A percentile compares a stretch with the other conserved stretches of the same genome.
Evolutionary conservation across 2,329 filamentous ascomycete species (phyloP).

Genomic region (Alternaria conjuncta): DNA sequence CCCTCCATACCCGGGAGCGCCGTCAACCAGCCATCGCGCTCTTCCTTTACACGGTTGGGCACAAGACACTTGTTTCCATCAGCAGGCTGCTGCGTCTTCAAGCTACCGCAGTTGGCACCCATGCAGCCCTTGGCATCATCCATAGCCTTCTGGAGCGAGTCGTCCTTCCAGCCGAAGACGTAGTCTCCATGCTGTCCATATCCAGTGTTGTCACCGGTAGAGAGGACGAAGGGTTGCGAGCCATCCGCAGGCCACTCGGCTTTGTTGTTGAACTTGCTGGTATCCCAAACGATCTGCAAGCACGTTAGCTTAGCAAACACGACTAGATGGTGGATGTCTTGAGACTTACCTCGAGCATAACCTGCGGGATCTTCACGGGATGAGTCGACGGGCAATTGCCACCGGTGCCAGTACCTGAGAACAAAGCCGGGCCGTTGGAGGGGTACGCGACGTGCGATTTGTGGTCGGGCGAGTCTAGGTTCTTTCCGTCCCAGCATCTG

Average conservation of each 20-base stretch:
- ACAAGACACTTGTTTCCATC: slow-evolving; percentile 32
- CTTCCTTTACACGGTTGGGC: slow-evolving; percentile 30
- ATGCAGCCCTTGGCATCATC: slow-evolving; percentile 37
- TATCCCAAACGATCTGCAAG: slow-evolving; percentile 52
- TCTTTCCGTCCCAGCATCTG: slow-evolving; percentile 58
- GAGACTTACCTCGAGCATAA: slow-evolving; percentile 50
- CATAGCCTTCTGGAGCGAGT: slow-evolving; percentile 41
- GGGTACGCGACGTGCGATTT: slow-evolving; percentile 59
- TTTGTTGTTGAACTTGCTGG: slow-evolving; percentile 43
- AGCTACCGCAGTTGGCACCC: slow-evolving; percentile 33
- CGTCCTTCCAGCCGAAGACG: slow-evolving; percentile 41
- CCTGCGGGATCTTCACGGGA: slow-evolving; percentile 55
- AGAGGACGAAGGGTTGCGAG: slow-evolving; percentile 36
- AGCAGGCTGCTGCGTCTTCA: slow-evolving; percentile 33
- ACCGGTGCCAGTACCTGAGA: slow-evolving; percentile 29
- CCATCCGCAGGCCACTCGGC: slow-evolving; percentile 40
- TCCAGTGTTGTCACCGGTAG: slow-evolving; percentile 30
- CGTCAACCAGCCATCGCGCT: slow-evolving; percentile 30
- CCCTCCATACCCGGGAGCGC: slow-evolving; percentile 26
- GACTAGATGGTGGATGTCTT: fast-evolving
- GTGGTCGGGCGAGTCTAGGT: slow-evolving; percentile 56
- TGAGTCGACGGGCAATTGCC: slow-evolving; percentile 53
- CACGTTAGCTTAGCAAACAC: background rate
- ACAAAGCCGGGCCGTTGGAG: slow-evolving; percentile 30
- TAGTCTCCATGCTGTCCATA: slow-evolving; percentile 38